phyloP scores from a whole-genome alignment of 495 filamentous ascomycete genomes.

The Lasiosphaeriaceae sp. region DNA sequence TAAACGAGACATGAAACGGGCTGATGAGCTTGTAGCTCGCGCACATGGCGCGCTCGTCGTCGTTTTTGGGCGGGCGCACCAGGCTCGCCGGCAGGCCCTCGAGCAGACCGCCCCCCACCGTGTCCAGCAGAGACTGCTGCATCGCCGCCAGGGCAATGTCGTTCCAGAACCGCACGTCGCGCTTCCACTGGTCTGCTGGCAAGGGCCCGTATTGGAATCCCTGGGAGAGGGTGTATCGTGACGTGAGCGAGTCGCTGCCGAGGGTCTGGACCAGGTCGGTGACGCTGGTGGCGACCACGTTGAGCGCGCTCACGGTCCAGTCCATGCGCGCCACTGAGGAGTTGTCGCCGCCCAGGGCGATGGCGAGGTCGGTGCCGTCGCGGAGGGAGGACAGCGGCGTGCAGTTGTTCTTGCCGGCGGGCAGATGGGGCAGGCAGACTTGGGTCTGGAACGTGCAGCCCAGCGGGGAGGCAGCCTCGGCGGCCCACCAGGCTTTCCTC shows the following conservation, averaged over 20 bases:
- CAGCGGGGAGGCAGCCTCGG: conserved; percentile 2
- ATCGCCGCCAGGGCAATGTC: background rate
- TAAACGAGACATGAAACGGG: conserved; percentile 14
- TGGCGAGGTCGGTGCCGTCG: background rate
- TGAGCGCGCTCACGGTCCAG: background rate
- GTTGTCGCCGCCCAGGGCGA: background rate
- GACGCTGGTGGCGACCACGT: background rate
- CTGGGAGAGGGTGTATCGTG: background rate
- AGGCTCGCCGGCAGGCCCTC: background rate
- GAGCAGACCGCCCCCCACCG: background rate
- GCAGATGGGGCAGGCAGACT: background rate
- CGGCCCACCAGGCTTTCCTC: background rate
- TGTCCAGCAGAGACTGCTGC: background rate
- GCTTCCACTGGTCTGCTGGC: conserved; percentile 5
- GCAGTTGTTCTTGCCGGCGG: background rate
- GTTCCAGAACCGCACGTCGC: conserved; percentile 2
- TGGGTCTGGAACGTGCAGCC: conserved; percentile 2
- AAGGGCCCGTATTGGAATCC: background rate
- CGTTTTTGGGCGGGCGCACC: background rate
- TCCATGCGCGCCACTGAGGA: background rate
- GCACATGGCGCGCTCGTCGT: background rate
- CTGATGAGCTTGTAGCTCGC: conserved; percentile 12
- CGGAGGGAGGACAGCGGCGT: background rate
- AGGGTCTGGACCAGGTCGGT: background rate
- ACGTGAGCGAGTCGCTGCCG: background rate